phyloP scores from a whole-genome alignment of 2,329 filamentous ascomycete genomes.

The Teratosphaeria gauchensis region DNA sequence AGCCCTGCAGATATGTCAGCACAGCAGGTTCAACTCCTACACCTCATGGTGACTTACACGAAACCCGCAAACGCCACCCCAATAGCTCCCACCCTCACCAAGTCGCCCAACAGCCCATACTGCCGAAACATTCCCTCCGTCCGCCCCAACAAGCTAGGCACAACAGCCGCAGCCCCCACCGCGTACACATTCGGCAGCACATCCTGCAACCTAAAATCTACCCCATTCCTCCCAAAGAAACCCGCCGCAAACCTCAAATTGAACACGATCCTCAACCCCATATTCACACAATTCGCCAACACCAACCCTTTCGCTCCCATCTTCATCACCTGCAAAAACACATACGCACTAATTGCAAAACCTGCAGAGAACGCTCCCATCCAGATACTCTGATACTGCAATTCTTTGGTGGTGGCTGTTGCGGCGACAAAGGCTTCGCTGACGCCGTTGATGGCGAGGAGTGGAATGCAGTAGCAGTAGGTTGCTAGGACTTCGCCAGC shows the following conservation, averaged over 20 bases:
- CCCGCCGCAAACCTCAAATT: conserved; percentile 60
- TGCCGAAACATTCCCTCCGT: conserved; percentile 12
- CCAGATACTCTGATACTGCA: conserved; percentile 69
- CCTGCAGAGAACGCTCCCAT: conserved; percentile 73
- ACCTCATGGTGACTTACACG: conserved; percentile 23
- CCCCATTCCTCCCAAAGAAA: conserved; percentile 48
- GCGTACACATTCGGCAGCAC: conserved; percentile 26
- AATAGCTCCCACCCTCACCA: conserved; percentile 29
- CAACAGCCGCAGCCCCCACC: conserved; percentile 27
- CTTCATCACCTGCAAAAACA: conserved; percentile 59
- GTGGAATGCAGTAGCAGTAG: conserved; percentile 89
- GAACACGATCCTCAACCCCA: conserved; percentile 77
- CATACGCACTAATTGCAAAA: conserved; percentile 65
- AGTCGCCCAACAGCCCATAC: conserved; percentile 34
- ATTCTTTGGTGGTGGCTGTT: conserved; percentile 64
- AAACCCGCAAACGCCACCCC: conserved; percentile 27
- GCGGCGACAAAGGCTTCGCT: conserved; percentile 88
- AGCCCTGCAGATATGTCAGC: background rate
- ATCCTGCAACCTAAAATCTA: conserved; percentile 10
- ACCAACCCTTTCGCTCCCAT: conserved; percentile 75
- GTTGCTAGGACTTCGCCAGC: conserved; percentile 64
- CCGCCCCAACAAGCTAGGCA: conserved; percentile 28
- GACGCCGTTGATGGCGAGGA: conserved; percentile 84
- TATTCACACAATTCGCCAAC: conserved; percentile 79
- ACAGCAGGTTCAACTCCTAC: background rate